Evolutionary conservation across 257 asterid species (phyloP), one percentile per base, ranked within the genome.

Genomic region (Nicotiana tomentosiformis): DNA sequence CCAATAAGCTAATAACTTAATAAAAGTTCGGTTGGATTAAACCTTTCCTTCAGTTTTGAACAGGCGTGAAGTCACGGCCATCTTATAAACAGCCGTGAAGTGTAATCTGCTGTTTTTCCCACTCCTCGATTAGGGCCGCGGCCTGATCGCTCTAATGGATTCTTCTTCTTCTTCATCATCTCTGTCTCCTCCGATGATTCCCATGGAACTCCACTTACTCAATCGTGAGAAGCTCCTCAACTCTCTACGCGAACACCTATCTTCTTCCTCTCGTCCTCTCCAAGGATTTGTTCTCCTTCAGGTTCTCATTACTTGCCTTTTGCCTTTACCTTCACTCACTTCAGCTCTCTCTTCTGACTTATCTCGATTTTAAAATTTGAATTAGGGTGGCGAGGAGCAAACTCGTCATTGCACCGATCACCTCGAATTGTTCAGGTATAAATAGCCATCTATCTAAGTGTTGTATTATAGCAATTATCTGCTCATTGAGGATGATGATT

Each of bases 381-480:
- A 72, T 43, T 72, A 46, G 98, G 99, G 98, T 5, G 98, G 99
- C 4, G 97, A 92, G 85, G 99, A 96, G 90, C 89, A 92, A 90
- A 92, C 83, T 80, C 94, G 98, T 2, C 83, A 96, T 87, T 92
- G 97, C 90, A 94, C 98, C 0, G 97, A 96, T 90, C 99, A 96
- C 80, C 68, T 60, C 23, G 98, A 96, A 82, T 87, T 94, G 82
- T 96, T 94, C 84, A 94, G 98, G 98, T 96, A 84, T 58, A 39
- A 60, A 68, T 66, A 33, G n/a, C 17, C 20, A 32, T 84, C n/a
- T 65, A 77, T 64, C 68, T 37, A 6, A 53, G 4, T 58, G 30
- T 1, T 32, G 55, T 81, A 16, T 81, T 33, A 26, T 23, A 70
- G 49, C 37, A 72, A 72, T 20, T 72, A 15, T 46, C 14, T 43